These are phyloP conservation scores for Stachybotrys chartarum DNA, from an alignment of 2,329 filamentous ascomycete species.

Conservation along the genomic window DNA sequence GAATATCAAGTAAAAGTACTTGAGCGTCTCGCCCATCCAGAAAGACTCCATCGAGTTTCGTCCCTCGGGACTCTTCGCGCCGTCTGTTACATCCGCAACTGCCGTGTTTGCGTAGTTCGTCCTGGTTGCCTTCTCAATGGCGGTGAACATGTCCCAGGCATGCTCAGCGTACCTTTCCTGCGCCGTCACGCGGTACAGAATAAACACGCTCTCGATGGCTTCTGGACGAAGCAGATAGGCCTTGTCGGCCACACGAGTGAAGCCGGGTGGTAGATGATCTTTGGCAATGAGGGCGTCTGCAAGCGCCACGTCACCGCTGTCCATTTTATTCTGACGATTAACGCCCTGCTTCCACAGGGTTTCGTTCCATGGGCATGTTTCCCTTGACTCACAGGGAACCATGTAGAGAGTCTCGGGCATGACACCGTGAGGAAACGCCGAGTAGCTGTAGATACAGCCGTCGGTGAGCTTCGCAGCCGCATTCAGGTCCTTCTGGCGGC, in stretches of 20 bases:
- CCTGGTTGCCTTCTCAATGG: slow-evolving; percentile 50
- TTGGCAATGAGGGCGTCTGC: background rate
- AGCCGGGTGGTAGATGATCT: slow-evolving; percentile 40
- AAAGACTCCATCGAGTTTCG: slow-evolving; percentile 62
- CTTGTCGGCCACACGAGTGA: slow-evolving; percentile 45
- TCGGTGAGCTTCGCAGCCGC: slow-evolving; percentile 40
- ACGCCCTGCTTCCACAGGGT: slow-evolving; percentile 48
- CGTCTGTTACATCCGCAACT: slow-evolving; percentile 49
- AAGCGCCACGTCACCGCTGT: slow-evolving; percentile 6
- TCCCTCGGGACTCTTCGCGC: slow-evolving; percentile 10
- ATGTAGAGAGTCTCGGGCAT: slow-evolving; percentile 46
- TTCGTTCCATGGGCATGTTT: slow-evolving; percentile 8
- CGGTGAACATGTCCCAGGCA: slow-evolving; percentile 67
- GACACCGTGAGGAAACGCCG: slow-evolving; percentile 42
- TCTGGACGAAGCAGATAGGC: slow-evolving; percentile 65
- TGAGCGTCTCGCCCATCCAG: slow-evolving; percentile 76
- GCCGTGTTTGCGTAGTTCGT: slow-evolving; percentile 55
- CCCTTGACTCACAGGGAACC: slow-evolving; percentile 25
- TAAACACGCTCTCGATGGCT: slow-evolving; percentile 74
- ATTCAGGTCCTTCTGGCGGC: slow-evolving; percentile 33
- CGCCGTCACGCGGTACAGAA: slow-evolving; percentile 67
- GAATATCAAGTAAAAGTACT: slow-evolving; percentile 69
- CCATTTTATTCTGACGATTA: slow-evolving; percentile 7
- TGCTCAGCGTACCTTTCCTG: slow-evolving; percentile 55
- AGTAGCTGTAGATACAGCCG: slow-evolving; percentile 52